These are phyloP conservation scores for Alternaria ethzedia DNA, from an alignment of 2,329 filamentous ascomycete species.

Conservation along the genomic window DNA sequence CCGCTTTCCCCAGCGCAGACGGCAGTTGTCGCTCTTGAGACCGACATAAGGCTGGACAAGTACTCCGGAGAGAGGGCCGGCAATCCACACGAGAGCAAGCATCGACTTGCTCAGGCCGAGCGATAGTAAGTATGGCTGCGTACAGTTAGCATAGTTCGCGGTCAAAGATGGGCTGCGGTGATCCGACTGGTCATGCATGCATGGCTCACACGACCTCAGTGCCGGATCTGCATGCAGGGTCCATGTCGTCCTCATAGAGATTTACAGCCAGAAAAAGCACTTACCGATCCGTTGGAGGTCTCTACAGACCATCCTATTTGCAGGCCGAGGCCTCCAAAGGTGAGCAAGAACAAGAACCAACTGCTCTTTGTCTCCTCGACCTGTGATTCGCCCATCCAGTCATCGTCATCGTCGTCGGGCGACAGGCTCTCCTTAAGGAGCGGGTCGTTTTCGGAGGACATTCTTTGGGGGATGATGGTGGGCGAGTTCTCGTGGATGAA, in stretches of 20 bases:
- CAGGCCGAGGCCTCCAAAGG: conserved; percentile 82
- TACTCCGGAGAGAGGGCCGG: conserved; percentile 61
- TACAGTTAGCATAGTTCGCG: not conserved
- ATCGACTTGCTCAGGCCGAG: conserved; percentile 61
- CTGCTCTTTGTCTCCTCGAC: conserved; percentile 75
- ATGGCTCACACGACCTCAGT: not conserved
- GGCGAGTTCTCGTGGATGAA: conserved; percentile 46
- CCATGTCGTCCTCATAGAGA: not conserved
- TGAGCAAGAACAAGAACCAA: conserved; percentile 86
- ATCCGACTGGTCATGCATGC: not conserved
- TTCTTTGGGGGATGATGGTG: conserved; percentile 34
- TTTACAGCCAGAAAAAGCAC: conserved; percentile 28
- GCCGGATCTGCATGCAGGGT: conserved; percentile 9
- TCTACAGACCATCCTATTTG: conserved; percentile 98
- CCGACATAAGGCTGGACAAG: conserved; percentile 63
- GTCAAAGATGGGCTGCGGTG: not conserved
- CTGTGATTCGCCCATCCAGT: conserved; percentile 53
- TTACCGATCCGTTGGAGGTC: conserved; percentile 83
- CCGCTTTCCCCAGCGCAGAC: conserved; percentile 57
- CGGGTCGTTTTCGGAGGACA: conserved; percentile 40
- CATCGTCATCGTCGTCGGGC: conserved; percentile 40
- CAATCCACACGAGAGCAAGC: conserved; percentile 61
- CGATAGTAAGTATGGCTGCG: conserved; percentile 58
- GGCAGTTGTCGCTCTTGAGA: conserved; percentile 59
- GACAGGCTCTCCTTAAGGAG: conserved; percentile 44